Evolutionary conservation across 2,329 filamentous ascomycete genomes (phyloP).

Genomic region (Lithohypha guttulata): DNA sequence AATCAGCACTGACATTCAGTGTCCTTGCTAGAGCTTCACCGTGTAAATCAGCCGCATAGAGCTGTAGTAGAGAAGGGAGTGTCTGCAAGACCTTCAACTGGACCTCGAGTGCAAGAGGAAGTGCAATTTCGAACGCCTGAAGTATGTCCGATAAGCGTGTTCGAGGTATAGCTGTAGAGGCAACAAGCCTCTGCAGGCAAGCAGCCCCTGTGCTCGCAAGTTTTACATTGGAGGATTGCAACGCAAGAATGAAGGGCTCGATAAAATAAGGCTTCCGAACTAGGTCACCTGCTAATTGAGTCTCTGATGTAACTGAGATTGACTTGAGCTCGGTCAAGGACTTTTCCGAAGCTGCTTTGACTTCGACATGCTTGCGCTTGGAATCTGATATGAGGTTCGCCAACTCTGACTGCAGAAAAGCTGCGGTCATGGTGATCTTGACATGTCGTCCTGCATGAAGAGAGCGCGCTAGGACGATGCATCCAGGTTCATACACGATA

Average conservation of each 20-base stretch:
- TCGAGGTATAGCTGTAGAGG: constrained; percentile 67
- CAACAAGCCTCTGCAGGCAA: constrained; percentile 79
- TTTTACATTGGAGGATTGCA: constrained; percentile 78
- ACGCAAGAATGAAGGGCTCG: constrained; percentile 89
- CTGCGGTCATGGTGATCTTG: constrained; percentile 19
- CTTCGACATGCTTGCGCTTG: constrained; percentile 84
- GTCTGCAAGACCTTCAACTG: constrained; percentile 94
- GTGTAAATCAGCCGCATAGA: constrained; percentile 71
- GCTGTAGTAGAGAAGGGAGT: constrained; percentile 77
- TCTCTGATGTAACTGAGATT: constrained; percentile 62
- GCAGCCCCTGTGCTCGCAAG: constrained; percentile 79
- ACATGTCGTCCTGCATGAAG: constrained; percentile 4
- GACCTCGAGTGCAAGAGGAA: constrained; percentile 65
- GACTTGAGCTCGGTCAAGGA: constrained; percentile 80
- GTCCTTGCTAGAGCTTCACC: constrained; percentile 71
- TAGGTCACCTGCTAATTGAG: constrained; percentile 68
- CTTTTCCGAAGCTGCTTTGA: constrained; percentile 83
- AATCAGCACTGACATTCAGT: constrained; percentile 79
- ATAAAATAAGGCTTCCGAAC: constrained; percentile 72
- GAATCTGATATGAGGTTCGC: constrained; percentile 88
- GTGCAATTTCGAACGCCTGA: constrained; percentile 76
- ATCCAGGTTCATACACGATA: no score
- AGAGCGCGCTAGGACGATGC: no score
- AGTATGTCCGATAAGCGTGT: constrained; percentile 75
- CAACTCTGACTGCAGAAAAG: constrained; percentile 74